A percentile compares a stretch with the other conserved stretches of the same genome.
These are phyloP conservation scores for Pyricularia grisea DNA, from an alignment of 2,329 filamentous ascomycete genomes.

Conservation along the genomic window DNA sequence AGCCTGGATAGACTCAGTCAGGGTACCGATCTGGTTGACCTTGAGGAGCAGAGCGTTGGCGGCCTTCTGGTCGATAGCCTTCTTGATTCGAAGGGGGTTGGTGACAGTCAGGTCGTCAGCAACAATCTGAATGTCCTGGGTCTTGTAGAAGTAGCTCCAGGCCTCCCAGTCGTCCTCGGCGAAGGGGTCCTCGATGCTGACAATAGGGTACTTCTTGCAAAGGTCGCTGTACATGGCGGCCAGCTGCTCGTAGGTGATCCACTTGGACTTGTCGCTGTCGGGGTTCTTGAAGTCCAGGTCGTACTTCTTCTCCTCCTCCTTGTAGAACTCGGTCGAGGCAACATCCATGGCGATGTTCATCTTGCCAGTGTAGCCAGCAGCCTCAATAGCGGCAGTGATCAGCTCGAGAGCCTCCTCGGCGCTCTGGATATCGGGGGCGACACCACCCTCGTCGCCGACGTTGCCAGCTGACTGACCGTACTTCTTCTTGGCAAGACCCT, in stretches of 20 bases:
- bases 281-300: constrained; percentile 99
- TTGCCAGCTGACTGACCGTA: constrained; percentile 98
- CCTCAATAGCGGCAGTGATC: constrained; percentile 88
- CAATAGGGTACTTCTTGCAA: constrained; percentile 92
- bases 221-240: constrained; percentile 84
- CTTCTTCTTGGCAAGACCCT: constrained; percentile 96
- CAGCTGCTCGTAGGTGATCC: constrained; percentile 97
- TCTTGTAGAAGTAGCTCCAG: constrained; percentile 99
- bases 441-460: constrained; percentile 98
- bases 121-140: constrained; percentile 95
- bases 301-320: constrained; percentile 95
- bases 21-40: constrained; percentile 99
- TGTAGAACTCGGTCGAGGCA: constrained; percentile 99
- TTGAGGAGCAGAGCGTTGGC: constrained; percentile 97
- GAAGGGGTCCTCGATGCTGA: constrained; percentile 98
- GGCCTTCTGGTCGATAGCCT: constrained; percentile 97
- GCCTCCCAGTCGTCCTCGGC: constrained; percentile 99
- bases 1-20: constrained; percentile 97
- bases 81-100: constrained; percentile 98
- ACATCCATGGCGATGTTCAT: constrained; percentile 99
- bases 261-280: constrained; percentile 89
- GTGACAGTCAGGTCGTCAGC: constrained; percentile 98
- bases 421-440: constrained; percentile 97
- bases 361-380: constrained; percentile 91
- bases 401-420: constrained; percentile 94